A percentile compares a stretch with the other conserved stretches of the same genome.
phyloP scores from a whole-genome alignment of 2,329 filamentous ascomycete genomes.

The Fusarium dimerum region DNA sequence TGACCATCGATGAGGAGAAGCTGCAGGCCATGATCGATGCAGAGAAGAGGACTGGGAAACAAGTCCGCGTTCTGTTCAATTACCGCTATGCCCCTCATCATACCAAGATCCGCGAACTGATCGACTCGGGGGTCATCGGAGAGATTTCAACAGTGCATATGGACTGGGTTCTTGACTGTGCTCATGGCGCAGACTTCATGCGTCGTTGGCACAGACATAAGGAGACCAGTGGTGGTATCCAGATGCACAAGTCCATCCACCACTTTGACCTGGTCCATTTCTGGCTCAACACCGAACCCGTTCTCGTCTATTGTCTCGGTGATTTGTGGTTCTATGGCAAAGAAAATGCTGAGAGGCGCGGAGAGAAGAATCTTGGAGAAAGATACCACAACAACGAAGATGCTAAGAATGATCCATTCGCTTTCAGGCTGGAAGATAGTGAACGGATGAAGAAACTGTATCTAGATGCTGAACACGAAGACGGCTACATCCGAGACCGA shows the following conservation, averaged over 20 bases:
- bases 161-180: constrained; percentile 64
- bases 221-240: constrained; percentile 58
- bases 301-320: constrained; percentile 58
- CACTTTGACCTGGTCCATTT: constrained; percentile 66
- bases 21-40: constrained; percentile 47
- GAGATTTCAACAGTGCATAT: constrained; percentile 59
- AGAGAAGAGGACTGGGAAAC: constrained; percentile 35
- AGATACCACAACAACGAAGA: constrained; percentile 51
- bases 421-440: constrained; percentile 54
- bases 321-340: constrained; percentile 61
- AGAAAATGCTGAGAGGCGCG: constrained; percentile 59
- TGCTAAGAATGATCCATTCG: constrained; percentile 58
- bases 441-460: constrained; percentile 58
- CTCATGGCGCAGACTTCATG: constrained; percentile 63
- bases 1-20: constrained; percentile 60
- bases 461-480: constrained; percentile 63
- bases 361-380: constrained; percentile 50
- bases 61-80: constrained; percentile 62
- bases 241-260: constrained; percentile 65
- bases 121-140: constrained; percentile 56
- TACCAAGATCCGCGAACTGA: constrained; percentile 56
- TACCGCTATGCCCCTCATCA: constrained; percentile 66
- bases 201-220: constrained; percentile 64
- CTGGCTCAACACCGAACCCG: constrained; percentile 57
- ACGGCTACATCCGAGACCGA: constrained; percentile 62